A percentile compares a stretch with the other conserved stretches of the same genome.
Conservation (phyloP, 805 yeast genomes). For the Kuraishia floccosa region DNA sequence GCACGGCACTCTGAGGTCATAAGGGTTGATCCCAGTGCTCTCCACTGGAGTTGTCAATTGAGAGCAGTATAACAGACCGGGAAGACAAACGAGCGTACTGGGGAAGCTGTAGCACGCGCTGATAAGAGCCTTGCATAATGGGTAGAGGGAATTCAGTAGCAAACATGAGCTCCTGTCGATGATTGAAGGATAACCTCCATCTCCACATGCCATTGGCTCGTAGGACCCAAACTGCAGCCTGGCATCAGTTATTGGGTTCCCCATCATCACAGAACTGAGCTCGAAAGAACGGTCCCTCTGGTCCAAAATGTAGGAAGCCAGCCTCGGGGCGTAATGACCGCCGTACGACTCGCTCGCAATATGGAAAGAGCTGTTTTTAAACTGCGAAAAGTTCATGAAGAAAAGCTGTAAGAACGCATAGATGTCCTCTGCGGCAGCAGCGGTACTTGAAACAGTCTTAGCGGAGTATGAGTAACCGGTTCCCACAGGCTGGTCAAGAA, state of each 20-base stretch:
- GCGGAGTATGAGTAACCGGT: conserved; percentile 85
- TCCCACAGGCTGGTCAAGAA: conserved; percentile 87
- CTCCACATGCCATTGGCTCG: conserved; percentile 90
- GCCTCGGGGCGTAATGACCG: conserved; percentile 72
- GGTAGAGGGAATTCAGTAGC: conserved; percentile 45
- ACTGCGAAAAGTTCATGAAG: conserved; percentile 74
- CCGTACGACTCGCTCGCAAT: conserved; percentile 81
- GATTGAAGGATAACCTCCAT: conserved; percentile 77
- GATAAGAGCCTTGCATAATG: conserved; percentile 53
- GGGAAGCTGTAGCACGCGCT: conserved; percentile 52
- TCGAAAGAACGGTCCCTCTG: conserved; percentile 45
- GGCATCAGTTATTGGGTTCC: conserved; percentile 88
- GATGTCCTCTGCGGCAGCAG: conserved; percentile 80
- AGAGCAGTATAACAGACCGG: too few relatives aligned
- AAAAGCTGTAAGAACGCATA: conserved; percentile 74
- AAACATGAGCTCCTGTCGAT: conserved; percentile 56
- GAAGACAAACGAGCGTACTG: conserved; percentile 47
- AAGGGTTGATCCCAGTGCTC: too few relatives aligned
- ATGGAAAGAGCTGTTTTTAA: conserved; percentile 47
- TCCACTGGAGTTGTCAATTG: too few relatives aligned
- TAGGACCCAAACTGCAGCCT: conserved; percentile 66
- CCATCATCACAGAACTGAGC: conserved; percentile 75
- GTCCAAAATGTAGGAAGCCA: conserved; percentile 42
- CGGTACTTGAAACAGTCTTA: conserved; percentile 48
- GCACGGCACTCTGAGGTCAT: conserved; percentile 47